Conservation (phyloP, 2,329 filamentous ascomycete genomes). For the Tolypocladium amazonense region DNA sequence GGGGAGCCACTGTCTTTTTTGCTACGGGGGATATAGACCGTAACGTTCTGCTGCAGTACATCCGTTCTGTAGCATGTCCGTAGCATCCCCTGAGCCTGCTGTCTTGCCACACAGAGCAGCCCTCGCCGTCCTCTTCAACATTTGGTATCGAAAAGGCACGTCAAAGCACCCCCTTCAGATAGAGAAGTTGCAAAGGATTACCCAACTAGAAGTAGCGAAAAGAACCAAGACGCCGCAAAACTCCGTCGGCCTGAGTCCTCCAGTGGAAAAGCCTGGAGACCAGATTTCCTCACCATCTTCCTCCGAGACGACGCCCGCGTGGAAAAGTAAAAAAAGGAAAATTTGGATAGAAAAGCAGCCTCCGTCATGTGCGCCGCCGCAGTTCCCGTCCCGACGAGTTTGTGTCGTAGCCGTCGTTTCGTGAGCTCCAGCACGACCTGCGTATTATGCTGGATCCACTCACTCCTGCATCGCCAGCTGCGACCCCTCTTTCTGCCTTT, state of each 20-base stretch:
- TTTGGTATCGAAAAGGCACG: background rate
- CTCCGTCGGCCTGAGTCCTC: background rate
- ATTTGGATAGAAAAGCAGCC: background rate
- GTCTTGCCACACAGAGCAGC: background rate
- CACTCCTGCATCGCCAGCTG: background rate
- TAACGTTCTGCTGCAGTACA: background rate
- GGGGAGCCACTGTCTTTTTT: background rate
- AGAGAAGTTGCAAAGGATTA: background rate
- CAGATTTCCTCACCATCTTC: background rate
- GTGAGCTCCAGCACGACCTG: background rate
- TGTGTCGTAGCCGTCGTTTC: slow-evolving; percentile 4
- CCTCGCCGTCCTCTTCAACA: background rate
- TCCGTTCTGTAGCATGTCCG: background rate
- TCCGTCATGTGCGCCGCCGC: background rate
- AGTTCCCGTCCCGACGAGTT: background rate
- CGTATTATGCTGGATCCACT: background rate
- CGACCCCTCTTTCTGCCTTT: background rate
- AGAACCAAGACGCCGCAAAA: background rate
- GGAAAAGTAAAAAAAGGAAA: background rate
- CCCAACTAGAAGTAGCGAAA: background rate
- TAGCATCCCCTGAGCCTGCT: background rate
- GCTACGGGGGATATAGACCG: background rate
- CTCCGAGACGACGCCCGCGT: background rate
- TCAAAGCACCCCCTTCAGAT: background rate
- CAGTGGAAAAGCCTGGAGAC: background rate